Evolutionary conservation across 495 filamentous ascomycete genomes (phyloP).

Genomic region (Aspergillus asperescens): DNA sequence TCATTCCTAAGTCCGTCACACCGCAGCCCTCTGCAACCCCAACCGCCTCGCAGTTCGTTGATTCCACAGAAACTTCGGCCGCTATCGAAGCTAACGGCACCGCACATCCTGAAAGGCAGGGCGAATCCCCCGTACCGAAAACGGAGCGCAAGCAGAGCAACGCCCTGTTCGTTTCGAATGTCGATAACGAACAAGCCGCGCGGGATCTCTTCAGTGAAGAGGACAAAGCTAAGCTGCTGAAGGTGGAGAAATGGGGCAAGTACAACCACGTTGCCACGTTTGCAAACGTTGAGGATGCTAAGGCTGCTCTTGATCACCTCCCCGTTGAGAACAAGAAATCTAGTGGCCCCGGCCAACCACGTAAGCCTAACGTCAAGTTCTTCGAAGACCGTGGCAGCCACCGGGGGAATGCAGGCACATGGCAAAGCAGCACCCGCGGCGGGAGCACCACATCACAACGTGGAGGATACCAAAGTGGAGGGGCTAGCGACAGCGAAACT

Average conservation of each 20-base stretch:
- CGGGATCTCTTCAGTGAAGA: conserved; percentile 75
- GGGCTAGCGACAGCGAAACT: conserved; percentile 77
- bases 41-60: conserved; percentile 28
- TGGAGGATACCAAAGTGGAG: conserved; percentile 72
- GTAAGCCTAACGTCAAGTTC: conserved; percentile 73
- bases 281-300: conserved; percentile 67
- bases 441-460: conserved; percentile 46
- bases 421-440: conserved; percentile 63
- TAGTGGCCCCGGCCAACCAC: conserved; percentile 53
- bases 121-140: conserved; percentile 35
- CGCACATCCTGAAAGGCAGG: conserved; percentile 33
- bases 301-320: conserved; percentile 64
- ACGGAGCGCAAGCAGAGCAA: conserved; percentile 56
- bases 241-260: conserved; percentile 71
- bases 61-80: conserved; percentile 31
- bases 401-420: conserved; percentile 61
- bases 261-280: conserved; percentile 79
- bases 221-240: conserved; percentile 68
- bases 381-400: conserved; percentile 61
- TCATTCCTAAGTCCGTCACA: conserved; percentile 51
- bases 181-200: conserved; percentile 69
- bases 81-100: conserved; percentile 35
- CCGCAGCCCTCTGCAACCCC: conserved; percentile 41
- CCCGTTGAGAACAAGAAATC: conserved; percentile 68
- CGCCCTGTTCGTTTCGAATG: conserved; percentile 78